Percentiles rank a stretch among this genome's conserved stretches.
Conservation (phyloP, 345 rosid genomes). For the Cardamine resedifolia region DNA sequence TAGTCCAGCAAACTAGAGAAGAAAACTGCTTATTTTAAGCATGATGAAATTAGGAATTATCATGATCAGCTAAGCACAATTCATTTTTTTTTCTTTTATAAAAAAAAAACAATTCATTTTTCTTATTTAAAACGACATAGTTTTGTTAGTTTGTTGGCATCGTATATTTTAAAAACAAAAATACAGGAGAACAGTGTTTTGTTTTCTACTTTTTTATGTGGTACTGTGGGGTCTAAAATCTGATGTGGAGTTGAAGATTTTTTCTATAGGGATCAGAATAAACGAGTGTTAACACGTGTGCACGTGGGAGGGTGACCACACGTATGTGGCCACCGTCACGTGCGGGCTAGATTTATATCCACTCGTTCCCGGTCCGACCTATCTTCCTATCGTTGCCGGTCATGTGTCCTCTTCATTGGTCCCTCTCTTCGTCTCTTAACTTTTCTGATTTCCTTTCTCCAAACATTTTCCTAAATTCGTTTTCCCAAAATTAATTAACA, state of each 20-base stretch:
- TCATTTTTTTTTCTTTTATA: too few relatives aligned
- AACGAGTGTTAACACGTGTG: slow-evolving; percentile 20
- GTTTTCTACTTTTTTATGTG: slow-evolving; percentile 12
- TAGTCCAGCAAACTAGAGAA: neutral
- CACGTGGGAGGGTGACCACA: slow-evolving; percentile 30
- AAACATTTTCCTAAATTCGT: neutral
- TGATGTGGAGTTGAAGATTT: slow-evolving; percentile 24
- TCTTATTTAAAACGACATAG: neutral
- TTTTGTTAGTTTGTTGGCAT: neutral
- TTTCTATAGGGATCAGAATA: slow-evolving; percentile 10
- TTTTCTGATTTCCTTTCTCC: neutral
- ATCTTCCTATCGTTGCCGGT: neutral
- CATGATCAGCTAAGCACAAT: neutral
- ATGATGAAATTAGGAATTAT: neutral
- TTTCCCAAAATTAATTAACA: neutral
- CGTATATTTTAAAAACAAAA: neutral
- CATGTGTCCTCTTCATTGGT: slow-evolving; percentile 13
- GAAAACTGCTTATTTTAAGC: neutral
- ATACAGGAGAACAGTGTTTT: slow-evolving; percentile 19
- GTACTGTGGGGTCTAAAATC: slow-evolving; percentile 7
- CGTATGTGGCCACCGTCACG: slow-evolving; percentile 29
- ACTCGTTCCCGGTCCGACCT: slow-evolving; percentile 30
- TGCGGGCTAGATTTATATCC: slow-evolving; percentile 33
- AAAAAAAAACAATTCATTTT: neutral
- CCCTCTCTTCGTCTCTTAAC: neutral